Conservation (phyloP, 305 asterid species). For the Ajuga reptans region DNA sequence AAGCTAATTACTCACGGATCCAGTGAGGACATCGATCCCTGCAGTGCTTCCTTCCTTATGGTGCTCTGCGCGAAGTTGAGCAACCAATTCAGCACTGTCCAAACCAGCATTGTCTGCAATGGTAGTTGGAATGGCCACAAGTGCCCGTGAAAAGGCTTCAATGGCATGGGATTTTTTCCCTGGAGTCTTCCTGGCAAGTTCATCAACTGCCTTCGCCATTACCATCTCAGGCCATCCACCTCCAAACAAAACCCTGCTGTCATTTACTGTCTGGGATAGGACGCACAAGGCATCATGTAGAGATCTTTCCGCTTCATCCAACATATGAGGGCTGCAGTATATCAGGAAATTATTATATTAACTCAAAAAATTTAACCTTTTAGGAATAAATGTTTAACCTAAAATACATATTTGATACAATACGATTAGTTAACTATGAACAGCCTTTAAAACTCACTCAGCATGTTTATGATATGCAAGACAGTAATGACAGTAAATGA, state of each 20-base stretch:
- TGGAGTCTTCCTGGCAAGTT: constrained; percentile 72
- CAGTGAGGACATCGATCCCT: constrained; percentile 80
- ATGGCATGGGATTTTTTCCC: constrained; percentile 80
- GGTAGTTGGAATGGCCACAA: constrained; percentile 65
- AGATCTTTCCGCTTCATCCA: constrained; percentile 87
- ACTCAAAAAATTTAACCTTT: neutral
- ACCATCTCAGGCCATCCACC: constrained; percentile 98
- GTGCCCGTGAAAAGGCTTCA: constrained; percentile 81
- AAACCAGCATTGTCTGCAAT: constrained; percentile 92
- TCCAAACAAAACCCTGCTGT: constrained; percentile 71
- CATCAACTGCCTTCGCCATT: constrained; percentile 88
- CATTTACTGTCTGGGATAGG: constrained; percentile 76
- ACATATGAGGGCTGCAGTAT: constrained; percentile 59
- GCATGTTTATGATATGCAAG: neutral
- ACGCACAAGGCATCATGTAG: constrained; percentile 86
- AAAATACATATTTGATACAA: neutral
- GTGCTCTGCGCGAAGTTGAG: constrained; percentile 84
- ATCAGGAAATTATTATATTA: neutral
- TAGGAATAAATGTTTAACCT: neutral
- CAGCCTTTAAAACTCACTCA: neutral
- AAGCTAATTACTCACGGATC: constrained; percentile 50
- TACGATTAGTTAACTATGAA: neutral
- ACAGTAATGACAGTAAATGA: neutral
- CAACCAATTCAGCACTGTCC: constrained; percentile 75
- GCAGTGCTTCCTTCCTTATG: constrained; percentile 61